Conservation (phyloP, 371 early-diverging fungal genomes). For the Circinella minor region DNA sequence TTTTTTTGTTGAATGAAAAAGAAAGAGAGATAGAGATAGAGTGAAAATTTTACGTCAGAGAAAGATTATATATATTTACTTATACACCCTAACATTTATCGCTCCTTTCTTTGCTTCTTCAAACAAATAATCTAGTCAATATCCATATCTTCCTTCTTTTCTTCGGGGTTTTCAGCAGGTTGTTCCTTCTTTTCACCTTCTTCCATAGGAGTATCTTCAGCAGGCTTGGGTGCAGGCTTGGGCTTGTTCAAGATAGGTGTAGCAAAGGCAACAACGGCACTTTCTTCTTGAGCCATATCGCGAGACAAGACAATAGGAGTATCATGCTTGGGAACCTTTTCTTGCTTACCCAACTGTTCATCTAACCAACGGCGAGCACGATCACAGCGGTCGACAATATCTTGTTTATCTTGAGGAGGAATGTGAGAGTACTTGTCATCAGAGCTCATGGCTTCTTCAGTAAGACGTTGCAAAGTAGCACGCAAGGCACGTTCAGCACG, state of each 20-base stretch:
- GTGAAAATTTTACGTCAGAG: too few species aligned
- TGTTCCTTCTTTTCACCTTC: slow-evolving; percentile 41
- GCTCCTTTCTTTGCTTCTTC: too few species aligned
- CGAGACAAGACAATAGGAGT: slow-evolving; percentile 71
- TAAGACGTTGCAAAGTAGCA: slow-evolving; percentile 74
- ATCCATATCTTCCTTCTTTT: slow-evolving; percentile 69
- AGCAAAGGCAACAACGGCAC: slow-evolving; percentile 62
- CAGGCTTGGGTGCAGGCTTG: slow-evolving; percentile 79
- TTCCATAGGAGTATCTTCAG: slow-evolving; percentile 48
- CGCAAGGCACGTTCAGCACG: slow-evolving; percentile 80
- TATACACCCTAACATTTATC: too few species aligned
- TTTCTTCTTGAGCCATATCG: slow-evolving; percentile 80
- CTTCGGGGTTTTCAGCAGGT: slow-evolving; percentile 27
- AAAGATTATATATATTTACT: too few species aligned
- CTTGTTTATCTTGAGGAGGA: slow-evolving; percentile 83
- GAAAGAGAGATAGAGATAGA: too few species aligned
- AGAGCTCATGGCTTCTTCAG: slow-evolving; percentile 70
- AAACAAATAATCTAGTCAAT: slow-evolving; percentile 50
- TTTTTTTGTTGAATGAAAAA: too few species aligned
- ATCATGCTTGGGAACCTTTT: slow-evolving; percentile 74
- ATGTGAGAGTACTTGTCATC: slow-evolving; percentile 92
- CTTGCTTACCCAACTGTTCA: slow-evolving; percentile 77
- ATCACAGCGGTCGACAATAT: slow-evolving; percentile 75
- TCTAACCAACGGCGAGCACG: slow-evolving; percentile 90
- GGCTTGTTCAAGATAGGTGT: slow-evolving; percentile 89